Evolutionary conservation across 2,329 filamentous ascomycete species (phyloP), one percentile per base, ranked within the genome.

Genomic region (Neofusicoccum parvum): DNA sequence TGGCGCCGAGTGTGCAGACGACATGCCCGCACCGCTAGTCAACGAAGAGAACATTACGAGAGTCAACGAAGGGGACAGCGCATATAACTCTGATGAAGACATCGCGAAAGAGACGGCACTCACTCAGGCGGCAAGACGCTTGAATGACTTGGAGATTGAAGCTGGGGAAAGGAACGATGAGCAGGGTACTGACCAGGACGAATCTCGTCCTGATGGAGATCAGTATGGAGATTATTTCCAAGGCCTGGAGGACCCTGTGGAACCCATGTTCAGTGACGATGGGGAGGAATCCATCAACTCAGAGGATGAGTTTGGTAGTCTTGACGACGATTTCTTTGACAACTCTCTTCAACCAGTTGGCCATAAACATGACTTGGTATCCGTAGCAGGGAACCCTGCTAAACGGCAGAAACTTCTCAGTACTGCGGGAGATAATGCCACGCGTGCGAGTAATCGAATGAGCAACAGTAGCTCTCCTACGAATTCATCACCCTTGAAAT

Each of bases 41-140:
- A 87, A 92, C 5, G 89, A 94, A 69, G 89, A 92, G 70, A 83
- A 82, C 23, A 86, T 89, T 32, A 75, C 82, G 27, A 77, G 81
- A n/a, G 75, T 82, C 49, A 80, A 81, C 1, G 78, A 69, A 3
- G 78, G 80, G 37, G 75, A 78, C 9, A 71, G 73, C 12, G 71
- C 75, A n/a, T 80, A 80, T 66, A 72, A 74, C 41, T 81, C 78
- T 14, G 80, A 81, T 65, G 81, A 83, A 65, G 77, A 81, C 15
- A n/a, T 17, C 14, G 49, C 49, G 14, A 32, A 20, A 15, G 49
- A 64, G 32, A 37, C 27, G 20, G 39, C 62, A 34, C 37, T 54
- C 12, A 34, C 36, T 56, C 49, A 54, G 17, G 17, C 17, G 11
- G n/a, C 41, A 9, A 9, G 12, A 7, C 17, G 5, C 3, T 10